Evolutionary conservation across 202 grass and related monocot genomes (phyloP).

Genomic region (Zizania palustris): DNA sequence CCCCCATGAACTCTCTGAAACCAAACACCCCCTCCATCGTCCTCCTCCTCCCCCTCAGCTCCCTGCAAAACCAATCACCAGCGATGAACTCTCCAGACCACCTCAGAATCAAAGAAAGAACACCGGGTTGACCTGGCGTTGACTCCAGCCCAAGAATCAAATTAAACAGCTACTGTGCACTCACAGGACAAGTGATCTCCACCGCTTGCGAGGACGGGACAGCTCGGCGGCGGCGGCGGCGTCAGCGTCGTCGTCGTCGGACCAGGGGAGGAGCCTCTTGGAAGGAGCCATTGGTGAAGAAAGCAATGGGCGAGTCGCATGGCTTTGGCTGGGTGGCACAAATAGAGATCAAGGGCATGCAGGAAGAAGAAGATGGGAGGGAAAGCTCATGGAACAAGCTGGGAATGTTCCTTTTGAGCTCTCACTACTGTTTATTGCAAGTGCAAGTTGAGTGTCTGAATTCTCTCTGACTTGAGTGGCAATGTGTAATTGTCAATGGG

Average conservation of each 20-base stretch:
- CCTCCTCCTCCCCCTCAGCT: constrained; percentile 26
- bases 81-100: neutral
- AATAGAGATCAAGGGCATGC: constrained; percentile 14
- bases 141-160: neutral
- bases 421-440: neutral
- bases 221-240: neutral
- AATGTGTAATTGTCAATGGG: constrained; percentile 21
- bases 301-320: constrained; percentile 7
- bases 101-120: constrained; percentile 5
- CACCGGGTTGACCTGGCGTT: constrained; percentile 20
- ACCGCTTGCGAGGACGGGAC: constrained; percentile 45
- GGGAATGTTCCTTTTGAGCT: constrained; percentile 27
- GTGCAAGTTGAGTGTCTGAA: constrained; percentile 12
- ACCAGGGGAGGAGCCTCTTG: constrained; percentile 27
- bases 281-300: constrained; percentile 45
- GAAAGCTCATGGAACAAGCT: constrained; percentile 46
- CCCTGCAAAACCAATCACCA: constrained; percentile 40
- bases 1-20: constrained; percentile 27
- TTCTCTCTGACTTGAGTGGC: neutral
- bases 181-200: constrained; percentile 52
- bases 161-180: constrained; percentile 10
- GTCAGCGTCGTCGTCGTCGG: neutral
- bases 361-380: constrained; percentile 29
- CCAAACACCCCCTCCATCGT: constrained; percentile 40
- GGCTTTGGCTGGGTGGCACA: neutral